phyloP scores from a whole-genome alignment of 192 early-diverging fungal species.

The Rhizophagus sp. region DNA sequence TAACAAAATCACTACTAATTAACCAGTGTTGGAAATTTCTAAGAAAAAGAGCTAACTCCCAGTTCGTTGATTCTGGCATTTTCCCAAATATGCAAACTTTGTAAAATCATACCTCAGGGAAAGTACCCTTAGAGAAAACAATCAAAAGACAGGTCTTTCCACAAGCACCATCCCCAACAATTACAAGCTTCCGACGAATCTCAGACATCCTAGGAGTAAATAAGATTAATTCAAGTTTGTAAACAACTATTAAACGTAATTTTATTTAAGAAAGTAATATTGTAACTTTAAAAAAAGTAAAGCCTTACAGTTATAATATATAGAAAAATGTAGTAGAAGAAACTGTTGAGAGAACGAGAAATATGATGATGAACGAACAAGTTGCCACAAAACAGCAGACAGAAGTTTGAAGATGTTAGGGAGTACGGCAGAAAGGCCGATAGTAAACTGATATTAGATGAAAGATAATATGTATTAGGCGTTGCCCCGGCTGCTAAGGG shows the following conservation, averaged over 20 bases:
- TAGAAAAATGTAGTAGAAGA: background rate
- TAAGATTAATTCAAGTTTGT: background rate
- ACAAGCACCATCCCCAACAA: conserved; percentile 92
- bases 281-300: background rate
- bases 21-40: background rate
- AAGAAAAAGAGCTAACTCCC: background rate
- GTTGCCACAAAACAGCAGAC: too few species aligned
- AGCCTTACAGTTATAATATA: background rate
- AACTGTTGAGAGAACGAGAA: background rate
- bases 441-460: too few species aligned
- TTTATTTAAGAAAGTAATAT: background rate
- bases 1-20: background rate
- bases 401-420: too few species aligned
- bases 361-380: background rate
- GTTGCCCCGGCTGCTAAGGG: too few species aligned
- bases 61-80: background rate
- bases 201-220: conserved; percentile 48
- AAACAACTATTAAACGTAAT: background rate
- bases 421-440: too few species aligned
- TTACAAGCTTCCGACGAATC: conserved; percentile 83
- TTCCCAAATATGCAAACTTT: background rate
- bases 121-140: conserved; percentile 80
- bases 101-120: conserved; percentile 72
- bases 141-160: conserved; percentile 91
- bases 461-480: too few species aligned